phyloP scores from a whole-genome alignment of 2,329 filamentous ascomycete genomes.

The Arthrobotrys pseudoclavata region DNA sequence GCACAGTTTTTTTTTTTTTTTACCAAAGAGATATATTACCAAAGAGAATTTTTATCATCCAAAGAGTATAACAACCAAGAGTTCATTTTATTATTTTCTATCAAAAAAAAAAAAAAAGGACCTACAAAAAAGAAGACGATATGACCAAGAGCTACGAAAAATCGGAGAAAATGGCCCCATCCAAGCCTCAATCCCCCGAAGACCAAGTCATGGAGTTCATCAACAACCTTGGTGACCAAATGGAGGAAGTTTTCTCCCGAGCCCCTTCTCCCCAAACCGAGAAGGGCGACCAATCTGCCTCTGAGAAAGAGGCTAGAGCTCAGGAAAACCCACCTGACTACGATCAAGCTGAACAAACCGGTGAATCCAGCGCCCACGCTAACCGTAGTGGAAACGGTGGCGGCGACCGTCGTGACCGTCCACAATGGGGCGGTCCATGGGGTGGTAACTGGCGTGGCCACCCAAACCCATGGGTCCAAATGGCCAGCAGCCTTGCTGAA shows the following conservation, averaged over 20 bases:
- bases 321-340: constrained; percentile 50
- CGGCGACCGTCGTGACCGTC: constrained; percentile 32
- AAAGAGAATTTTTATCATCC: constrained; percentile 25
- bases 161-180: constrained; percentile 57
- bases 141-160: constrained; percentile 60
- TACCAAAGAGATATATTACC: constrained; percentile 14
- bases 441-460: constrained; percentile 51
- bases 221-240: constrained; percentile 59
- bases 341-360: constrained; percentile 46
- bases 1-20: constrained; percentile 30
- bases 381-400: constrained; percentile 33
- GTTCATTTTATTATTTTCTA: constrained; percentile 33
- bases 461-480: constrained; percentile 52
- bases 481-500: constrained; percentile 41
- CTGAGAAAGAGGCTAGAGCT: constrained; percentile 26
- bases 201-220: constrained; percentile 60
- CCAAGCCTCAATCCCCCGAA: constrained; percentile 55
- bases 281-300: constrained; percentile 40
- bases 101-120: constrained; percentile 19
- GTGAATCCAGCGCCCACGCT: constrained; percentile 47
- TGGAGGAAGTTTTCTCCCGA: constrained; percentile 55
- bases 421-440: constrained; percentile 41
- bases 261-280: constrained; percentile 37
- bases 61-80: constrained; percentile 35
- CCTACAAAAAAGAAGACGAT: constrained; percentile 2